Conservation (phyloP, 2,329 filamentous ascomycete genomes). For the Cercospora citrullina region DNA sequence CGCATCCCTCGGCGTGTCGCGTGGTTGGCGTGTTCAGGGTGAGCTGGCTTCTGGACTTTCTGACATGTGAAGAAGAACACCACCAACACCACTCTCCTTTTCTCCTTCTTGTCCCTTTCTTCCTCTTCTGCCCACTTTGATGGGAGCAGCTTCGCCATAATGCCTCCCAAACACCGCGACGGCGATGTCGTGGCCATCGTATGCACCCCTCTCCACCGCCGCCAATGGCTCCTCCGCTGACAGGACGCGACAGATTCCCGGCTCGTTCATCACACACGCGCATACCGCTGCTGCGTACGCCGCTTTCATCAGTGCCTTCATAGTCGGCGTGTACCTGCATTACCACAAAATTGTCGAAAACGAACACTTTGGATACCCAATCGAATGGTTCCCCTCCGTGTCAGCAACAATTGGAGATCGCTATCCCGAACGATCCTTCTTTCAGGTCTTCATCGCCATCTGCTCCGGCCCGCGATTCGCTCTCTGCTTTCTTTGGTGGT, state of each 20-base stretch:
- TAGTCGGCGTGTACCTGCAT: constrained; percentile 76
- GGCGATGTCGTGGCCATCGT: constrained; percentile 63
- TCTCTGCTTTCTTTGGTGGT: constrained; percentile 87
- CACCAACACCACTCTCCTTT: constrained; percentile 6
- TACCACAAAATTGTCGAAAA: constrained; percentile 98
- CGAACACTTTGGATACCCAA: constrained; percentile 67
- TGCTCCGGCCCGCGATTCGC: constrained; percentile 93
- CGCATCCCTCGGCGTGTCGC: constrained; percentile 3
- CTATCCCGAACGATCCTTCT: constrained; percentile 94
- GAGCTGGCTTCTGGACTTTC: constrained; percentile 5
- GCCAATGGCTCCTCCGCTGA: neutral
- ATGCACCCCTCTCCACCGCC: constrained; percentile 31
- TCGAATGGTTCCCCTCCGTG: constrained; percentile 45
- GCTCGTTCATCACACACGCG: constrained; percentile 84
- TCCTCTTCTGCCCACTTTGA: constrained; percentile 10
- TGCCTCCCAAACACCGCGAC: constrained; percentile 63
- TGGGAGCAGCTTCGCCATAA: constrained; percentile 34
- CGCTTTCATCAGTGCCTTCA: constrained; percentile 82
- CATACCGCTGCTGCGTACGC: constrained; percentile 83
- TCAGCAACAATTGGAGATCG: constrained; percentile 89
- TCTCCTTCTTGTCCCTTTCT: constrained; percentile 16
- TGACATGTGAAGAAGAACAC: constrained; percentile 16
- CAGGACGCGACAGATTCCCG: constrained; percentile 59
- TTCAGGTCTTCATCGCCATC: constrained; percentile 95
- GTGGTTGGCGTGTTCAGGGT: neutral